Evolutionary conservation across 495 filamentous ascomycete species (phyloP), one percentile per base, ranked within the genome.

Genomic region (Aspergillus bertholletiae): DNA sequence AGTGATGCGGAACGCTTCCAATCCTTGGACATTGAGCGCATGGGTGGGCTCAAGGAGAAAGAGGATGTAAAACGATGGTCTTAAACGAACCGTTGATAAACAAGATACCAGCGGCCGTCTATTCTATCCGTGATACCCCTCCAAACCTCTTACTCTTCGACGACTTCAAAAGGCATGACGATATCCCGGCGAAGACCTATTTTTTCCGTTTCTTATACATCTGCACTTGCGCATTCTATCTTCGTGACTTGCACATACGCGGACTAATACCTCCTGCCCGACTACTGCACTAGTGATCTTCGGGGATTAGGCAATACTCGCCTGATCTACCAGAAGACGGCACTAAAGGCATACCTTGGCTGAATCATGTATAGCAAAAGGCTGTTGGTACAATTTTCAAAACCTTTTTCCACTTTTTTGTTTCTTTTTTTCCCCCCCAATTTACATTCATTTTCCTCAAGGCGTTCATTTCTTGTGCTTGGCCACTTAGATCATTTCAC

Each of bases 41-140:
- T 98, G 66, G 94, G 94, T 51, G 94, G 95, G 28, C 73, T 97
- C 52, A 95, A 90, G 72, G 95, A 97, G 80, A 96, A 92, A 76
- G 81, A 85, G 58, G 67, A 76, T 39, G 22, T 56, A 30, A 66
- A 64, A 24, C 57, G 63, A 59, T 75, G 72, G 61, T 67, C 66
- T 27, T 78, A 70, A 59, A 60, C 11, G n/a, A 46, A 30, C 18
- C 45, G 35, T 24, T 37, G 52, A 53, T 43, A 8, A 35, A 18
- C n/a, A 41, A 30, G 44, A 34, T 17, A 35, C 32, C 46, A 26
- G 21, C 30, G 52, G 22, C 45, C 28, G 41, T 49, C 34, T 49
- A 55, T 43, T 30, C 45, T 35, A 18, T 47, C 18, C 50, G 26
- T 18, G 49, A 57, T 57, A 48, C 48, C 54, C 51, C 52, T 49